Evolutionary conservation across 2,329 filamentous ascomycete species (phyloP).

Genomic region (Ceratocystis lukuohia): DNA sequence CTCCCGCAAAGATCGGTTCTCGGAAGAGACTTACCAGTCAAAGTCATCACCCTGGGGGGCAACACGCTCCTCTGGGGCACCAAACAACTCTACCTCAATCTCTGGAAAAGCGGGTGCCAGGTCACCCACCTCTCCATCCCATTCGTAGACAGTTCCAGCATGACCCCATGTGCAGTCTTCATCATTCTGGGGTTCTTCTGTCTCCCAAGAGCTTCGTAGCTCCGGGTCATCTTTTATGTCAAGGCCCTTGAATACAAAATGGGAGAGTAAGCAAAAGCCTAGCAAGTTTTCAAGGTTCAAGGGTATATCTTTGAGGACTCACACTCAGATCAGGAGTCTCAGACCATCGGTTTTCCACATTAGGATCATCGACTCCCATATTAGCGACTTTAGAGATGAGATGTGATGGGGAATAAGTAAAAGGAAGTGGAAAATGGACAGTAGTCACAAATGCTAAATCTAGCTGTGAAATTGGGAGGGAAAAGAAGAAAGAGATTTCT

Average conservation of each 20-base stretch:
- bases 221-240: not conserved
- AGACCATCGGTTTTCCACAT: not conserved
- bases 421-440: not conserved
- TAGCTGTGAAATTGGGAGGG: no score
- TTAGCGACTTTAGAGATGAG: not conserved
- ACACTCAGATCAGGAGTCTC: not conserved
- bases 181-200: not conserved
- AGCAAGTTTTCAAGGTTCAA: not conserved
- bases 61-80: slow-evolving; percentile 36
- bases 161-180: slow-evolving; percentile 3
- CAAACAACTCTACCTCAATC: slow-evolving; percentile 67
- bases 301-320: not conserved
- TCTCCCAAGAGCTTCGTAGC: not conserved
- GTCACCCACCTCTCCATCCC: slow-evolving; percentile 75
- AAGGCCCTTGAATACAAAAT: not conserved
- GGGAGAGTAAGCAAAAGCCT: not conserved
- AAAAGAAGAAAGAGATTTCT: not conserved
- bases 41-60: slow-evolving; percentile 4
- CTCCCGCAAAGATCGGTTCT: slow-evolving; percentile 21
- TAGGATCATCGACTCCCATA: not conserved
- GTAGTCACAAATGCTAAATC: not conserved
- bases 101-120: slow-evolving; percentile 57
- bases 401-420: not conserved
- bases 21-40: slow-evolving; percentile 16
- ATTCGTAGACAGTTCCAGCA: slow-evolving; percentile 51